These are phyloP conservation scores for Halophytophthora batemanensis DNA, from an alignment of 352 stramenopile genomes.

Conservation along the genomic window DNA sequence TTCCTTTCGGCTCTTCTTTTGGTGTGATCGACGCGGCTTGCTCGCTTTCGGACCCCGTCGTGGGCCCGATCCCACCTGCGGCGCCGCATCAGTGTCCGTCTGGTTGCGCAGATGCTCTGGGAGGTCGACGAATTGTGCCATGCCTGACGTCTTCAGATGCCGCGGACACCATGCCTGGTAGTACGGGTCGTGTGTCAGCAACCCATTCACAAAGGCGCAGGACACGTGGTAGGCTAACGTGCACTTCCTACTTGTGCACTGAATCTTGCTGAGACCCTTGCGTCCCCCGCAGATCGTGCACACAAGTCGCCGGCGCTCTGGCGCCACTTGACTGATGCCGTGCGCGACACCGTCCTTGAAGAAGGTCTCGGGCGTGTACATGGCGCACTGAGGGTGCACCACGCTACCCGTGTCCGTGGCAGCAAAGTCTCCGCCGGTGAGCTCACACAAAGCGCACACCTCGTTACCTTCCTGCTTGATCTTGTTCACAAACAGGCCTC, in stretches of 20 bases:
- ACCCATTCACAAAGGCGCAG: constrained; percentile 70
- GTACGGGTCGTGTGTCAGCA: constrained; percentile 57
- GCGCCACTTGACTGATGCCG: constrained; percentile 52
- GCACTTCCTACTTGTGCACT: constrained; percentile 70
- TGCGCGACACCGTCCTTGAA: constrained; percentile 70
- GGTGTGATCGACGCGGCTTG: constrained; percentile 12
- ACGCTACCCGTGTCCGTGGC: constrained; percentile 55
- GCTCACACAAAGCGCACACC: constrained; percentile 65
- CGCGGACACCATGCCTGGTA: constrained; percentile 77
- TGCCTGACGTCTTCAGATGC: constrained; percentile 70
- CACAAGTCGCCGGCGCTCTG: constrained; percentile 41
- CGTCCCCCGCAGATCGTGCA: constrained; percentile 62
- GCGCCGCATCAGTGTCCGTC: not conserved
- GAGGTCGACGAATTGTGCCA: constrained; percentile 59
- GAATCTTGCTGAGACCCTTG: constrained; percentile 78
- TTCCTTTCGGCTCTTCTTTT: constrained; percentile 28
- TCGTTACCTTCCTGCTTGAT: constrained; percentile 70
- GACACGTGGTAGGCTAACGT: constrained; percentile 61
- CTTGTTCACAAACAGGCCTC: constrained; percentile 74
- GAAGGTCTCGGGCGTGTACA: constrained; percentile 85
- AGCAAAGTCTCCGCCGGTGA: constrained; percentile 76
- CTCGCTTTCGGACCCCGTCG: constrained; percentile 15
- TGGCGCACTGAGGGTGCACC: constrained; percentile 74
- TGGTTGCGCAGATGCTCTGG: constrained; percentile 56
- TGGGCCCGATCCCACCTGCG: constrained; percentile 4